Conservation (phyloP, 805 yeast species). For the Saccharomyces kudriavzevii region DNA sequence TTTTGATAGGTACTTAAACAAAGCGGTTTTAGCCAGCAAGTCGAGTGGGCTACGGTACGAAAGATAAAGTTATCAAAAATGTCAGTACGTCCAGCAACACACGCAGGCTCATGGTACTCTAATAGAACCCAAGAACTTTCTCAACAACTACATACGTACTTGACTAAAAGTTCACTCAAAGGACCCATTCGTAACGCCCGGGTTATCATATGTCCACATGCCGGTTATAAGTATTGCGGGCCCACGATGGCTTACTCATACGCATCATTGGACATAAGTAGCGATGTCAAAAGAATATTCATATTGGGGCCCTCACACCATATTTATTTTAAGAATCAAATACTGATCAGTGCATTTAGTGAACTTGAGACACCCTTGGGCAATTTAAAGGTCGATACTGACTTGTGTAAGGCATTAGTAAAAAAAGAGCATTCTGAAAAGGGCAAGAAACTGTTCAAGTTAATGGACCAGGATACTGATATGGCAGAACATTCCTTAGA, state of each 20-base stretch:
- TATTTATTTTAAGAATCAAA: conserved; percentile 61
- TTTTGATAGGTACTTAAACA: neutral
- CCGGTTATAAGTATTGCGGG: conserved; percentile 85
- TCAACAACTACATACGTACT: conserved; percentile 42
- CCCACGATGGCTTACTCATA: conserved; percentile 69
- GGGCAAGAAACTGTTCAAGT: conserved; percentile 38
- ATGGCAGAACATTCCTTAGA: conserved; percentile 88
- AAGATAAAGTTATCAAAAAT: conserved; percentile 1
- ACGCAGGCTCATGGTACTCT: conserved; percentile 88
- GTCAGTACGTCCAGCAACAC: conserved; percentile 58
- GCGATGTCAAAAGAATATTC: conserved; percentile 50
- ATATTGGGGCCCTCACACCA: conserved; percentile 92
- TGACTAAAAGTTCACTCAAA: conserved; percentile 21
- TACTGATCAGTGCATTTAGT: conserved; percentile 44
- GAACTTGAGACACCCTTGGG: conserved; percentile 81
- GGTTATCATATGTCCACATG: conserved; percentile 50
- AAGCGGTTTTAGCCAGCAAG: neutral
- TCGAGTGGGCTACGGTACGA: neutral
- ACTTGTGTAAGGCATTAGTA: conserved; percentile 33
- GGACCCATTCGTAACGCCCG: conserved; percentile 31
- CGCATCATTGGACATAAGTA: conserved; percentile 50
- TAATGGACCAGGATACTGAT: conserved; percentile 56
- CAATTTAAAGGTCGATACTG: conserved; percentile 53
- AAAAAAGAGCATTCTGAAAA: conserved; percentile 6
- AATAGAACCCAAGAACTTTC: conserved; percentile 37